Evolutionary conservation across 495 filamentous ascomycete species (phyloP).

Genomic region (Aspergillus mulundensis): DNA sequence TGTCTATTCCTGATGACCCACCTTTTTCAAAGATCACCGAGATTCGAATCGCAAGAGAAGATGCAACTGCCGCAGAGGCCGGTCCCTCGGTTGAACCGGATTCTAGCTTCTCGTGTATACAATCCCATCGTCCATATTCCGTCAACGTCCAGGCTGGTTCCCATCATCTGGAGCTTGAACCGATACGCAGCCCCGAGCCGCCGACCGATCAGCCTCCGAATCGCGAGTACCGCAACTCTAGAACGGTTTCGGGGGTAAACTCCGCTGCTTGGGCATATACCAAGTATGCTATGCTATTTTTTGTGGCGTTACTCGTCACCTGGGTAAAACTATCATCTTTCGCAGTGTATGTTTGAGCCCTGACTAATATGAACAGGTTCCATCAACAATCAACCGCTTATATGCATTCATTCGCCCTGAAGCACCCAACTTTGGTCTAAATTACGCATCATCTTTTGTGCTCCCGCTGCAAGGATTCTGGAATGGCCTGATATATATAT

Average conservation of each 20-base stretch:
- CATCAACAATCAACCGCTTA: conserved; percentile 74
- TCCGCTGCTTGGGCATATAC: conserved; percentile 68
- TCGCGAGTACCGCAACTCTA: not conserved
- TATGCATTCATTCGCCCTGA: conserved; percentile 60
- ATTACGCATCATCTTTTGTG: conserved; percentile 68
- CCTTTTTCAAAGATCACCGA: conserved; percentile 60
- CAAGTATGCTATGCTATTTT: conserved; percentile 84
- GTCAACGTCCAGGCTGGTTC: conserved; percentile 33
- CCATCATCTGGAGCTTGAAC: conserved; percentile 3
- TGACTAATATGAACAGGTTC: conserved; percentile 44
- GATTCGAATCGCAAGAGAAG: conserved; percentile 44
- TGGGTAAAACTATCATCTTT: conserved; percentile 51
- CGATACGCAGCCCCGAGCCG: conserved; percentile 6
- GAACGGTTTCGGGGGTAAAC: conserved; percentile 22
- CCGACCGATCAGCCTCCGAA: conserved; percentile 5
- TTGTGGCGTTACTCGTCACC: conserved; percentile 72
- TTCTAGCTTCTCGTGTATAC: not conserved
- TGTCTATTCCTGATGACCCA: conserved; percentile 25
- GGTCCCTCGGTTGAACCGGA: not conserved
- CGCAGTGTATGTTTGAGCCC: not conserved
- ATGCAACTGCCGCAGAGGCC: conserved; percentile 13
- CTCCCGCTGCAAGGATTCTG: conserved; percentile 84
- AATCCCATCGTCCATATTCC: conserved; percentile 31
- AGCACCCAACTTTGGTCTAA: conserved; percentile 53
- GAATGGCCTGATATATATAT: conserved; percentile 77